Evolutionary conservation across 768 basidiomycete species (phyloP), one percentile per base, ranked within the genome.

Genomic region (Mycena rebaudengoi): DNA sequence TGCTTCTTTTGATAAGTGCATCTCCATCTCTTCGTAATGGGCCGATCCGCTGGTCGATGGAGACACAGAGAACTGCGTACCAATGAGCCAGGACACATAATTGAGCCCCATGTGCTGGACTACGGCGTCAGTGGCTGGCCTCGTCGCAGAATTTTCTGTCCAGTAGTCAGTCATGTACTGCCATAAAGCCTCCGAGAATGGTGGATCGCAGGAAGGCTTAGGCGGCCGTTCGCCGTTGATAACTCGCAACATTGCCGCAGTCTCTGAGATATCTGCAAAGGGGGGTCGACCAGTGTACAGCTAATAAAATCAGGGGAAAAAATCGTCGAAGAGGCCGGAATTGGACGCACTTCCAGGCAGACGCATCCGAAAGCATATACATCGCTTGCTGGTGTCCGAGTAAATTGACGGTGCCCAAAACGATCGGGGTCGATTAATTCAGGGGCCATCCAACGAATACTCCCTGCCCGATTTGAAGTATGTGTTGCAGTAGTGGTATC

Each of bases 391-490:
- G 65, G 59, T 12, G 76, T 76, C 40, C 74, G 59, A 14, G 64
- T 28, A 35, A 70, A 72, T 33, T 60, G 56, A 25, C 67, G 55
- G 48, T 65, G n/a, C n/a, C n/a, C 72, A 59, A 76, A 74, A 12
- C 62, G 54, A 40, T 72, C 71, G 2, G 76, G 75, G 45, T 74
- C 62, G 29, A 74, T 69, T 10, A 78, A 68, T 60, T 78, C 76
- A 1, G 77, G 77, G 2, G 77, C 75, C 76, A 75, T 78, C 74
- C 76, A 78, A n/a, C 75, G 53, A 8, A 70, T 56, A 18, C 70
- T 69, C 20, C 76, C 76, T 14, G 69, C 70, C 12, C 68, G 65
- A 66, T 69, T 7, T 72, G 69, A n/a, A 73, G n/a, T n/a, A n/a
- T n/a, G n/a, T n/a, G n/a, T n/a, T n/a, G n/a, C n/a, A n/a, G n/a